A percentile compares a stretch with the other conserved stretches of the same genome.
Evolutionary conservation across 495 filamentous ascomycete species (phyloP).

Genomic region (Jackrogersella multiformis): DNA sequence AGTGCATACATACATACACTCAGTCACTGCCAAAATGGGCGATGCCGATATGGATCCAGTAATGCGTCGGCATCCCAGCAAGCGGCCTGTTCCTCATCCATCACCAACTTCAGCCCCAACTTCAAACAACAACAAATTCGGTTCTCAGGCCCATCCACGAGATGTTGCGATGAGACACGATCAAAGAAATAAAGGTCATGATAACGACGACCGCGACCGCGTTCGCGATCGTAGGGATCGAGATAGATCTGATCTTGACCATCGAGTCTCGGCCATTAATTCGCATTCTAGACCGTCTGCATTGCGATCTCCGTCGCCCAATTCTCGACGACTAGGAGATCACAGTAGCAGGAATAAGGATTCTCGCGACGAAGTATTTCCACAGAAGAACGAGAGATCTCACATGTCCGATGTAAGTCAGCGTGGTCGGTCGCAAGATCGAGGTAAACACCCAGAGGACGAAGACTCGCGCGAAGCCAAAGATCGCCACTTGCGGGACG

Average conservation of each 20-base stretch:
- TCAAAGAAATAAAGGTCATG: slow-evolving; percentile 33
- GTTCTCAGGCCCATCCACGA: slow-evolving; percentile 26
- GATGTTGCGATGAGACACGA: slow-evolving; percentile 48
- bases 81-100: slow-evolving; percentile 28
- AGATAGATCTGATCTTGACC: slow-evolving; percentile 35
- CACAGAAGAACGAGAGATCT: slow-evolving; percentile 31
- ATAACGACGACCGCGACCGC: slow-evolving; percentile 42
- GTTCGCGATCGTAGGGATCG: slow-evolving; percentile 44
- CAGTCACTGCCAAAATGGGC: slow-evolving; percentile 38
- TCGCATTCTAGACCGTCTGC: slow-evolving; percentile 35
- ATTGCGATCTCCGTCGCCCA: slow-evolving; percentile 41
- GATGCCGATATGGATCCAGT: slow-evolving; percentile 42
- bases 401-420: slow-evolving; percentile 37
- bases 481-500: slow-evolving; percentile 31
- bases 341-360: slow-evolving; percentile 30
- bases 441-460: slow-evolving; percentile 17
- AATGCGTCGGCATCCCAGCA: slow-evolving; percentile 37
- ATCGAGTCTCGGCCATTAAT: slow-evolving; percentile 32
- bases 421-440: slow-evolving; percentile 41
- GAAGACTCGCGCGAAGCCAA: slow-evolving; percentile 36
- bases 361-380: slow-evolving; percentile 28
- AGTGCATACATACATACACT: slow-evolving; percentile 14
- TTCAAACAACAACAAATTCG: slow-evolving; percentile 33
- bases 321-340: slow-evolving; percentile 29
- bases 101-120: slow-evolving; percentile 33